These are phyloP conservation scores for Leptomonas seymouri DNA, from an alignment of 208 protist genomes.

Conservation along the genomic window DNA sequence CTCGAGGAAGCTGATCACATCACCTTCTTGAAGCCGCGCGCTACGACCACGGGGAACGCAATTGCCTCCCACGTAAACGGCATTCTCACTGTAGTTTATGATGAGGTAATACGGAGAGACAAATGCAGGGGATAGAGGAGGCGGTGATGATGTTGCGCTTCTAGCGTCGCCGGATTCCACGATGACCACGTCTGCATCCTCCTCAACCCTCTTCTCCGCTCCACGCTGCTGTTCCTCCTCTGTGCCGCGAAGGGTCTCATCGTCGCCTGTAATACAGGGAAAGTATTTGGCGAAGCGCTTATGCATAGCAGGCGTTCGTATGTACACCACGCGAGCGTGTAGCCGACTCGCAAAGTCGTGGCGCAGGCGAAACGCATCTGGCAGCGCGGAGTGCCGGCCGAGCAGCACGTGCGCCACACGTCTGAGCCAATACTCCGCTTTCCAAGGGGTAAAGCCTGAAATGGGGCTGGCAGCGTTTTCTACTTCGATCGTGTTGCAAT, in stretches of 20 bases:
- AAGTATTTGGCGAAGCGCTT: constrained; percentile 33
- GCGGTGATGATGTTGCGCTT: background rate
- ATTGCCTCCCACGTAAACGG: constrained; percentile 55
- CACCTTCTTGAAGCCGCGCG: constrained; percentile 50
- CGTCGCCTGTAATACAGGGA: constrained; percentile 2
- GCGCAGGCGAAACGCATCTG: constrained; percentile 34
- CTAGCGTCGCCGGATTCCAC: background rate
- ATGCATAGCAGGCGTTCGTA: constrained; percentile 35
- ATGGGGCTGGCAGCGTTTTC: background rate
- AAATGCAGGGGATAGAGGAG: constrained; percentile 21
- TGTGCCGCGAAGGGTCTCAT: background rate
- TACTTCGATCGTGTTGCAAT: constrained; percentile 1
- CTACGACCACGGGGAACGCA: constrained; percentile 43
- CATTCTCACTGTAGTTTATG: constrained; percentile 75
- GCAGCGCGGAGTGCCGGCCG: constrained; percentile 65
- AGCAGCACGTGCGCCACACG: constrained; percentile 67
- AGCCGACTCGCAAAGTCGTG: constrained; percentile 71
- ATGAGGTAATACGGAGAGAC: constrained; percentile 65
- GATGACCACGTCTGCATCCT: constrained; percentile 13
- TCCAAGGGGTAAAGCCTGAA: constrained; percentile 12
- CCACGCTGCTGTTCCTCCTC: background rate
- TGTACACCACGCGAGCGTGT: constrained; percentile 69
- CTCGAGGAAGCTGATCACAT: constrained; percentile 81
- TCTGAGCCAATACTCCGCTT: constrained; percentile 50
- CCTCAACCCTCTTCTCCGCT: background rate